Percentiles rank a stretch among this genome's conserved stretches.
These are phyloP conservation scores for Pythium volutum DNA, from an alignment of 352 stramenopile genomes.

Conservation along the genomic window DNA sequence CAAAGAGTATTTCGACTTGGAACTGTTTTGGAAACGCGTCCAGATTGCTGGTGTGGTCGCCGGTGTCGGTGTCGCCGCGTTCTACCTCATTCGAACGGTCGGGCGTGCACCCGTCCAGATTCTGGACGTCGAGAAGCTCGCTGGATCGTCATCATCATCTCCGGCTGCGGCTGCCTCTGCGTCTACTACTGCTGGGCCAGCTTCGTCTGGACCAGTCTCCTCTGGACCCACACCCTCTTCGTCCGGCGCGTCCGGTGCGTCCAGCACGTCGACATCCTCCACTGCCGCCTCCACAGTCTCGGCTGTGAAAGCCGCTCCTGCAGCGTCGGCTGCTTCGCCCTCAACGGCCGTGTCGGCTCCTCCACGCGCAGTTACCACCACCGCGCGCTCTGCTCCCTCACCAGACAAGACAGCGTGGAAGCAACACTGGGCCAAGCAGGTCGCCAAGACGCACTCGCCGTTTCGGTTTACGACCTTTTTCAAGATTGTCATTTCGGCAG, in stretches of 20 bases:
- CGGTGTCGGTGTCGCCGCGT: conserved; percentile 56
- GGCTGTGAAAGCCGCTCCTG: neutral
- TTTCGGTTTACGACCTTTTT: conserved; percentile 73
- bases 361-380: neutral
- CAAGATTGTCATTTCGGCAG: conserved; percentile 69
- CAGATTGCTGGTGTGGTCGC: conserved; percentile 60
- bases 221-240: neutral
- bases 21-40: conserved; percentile 70
- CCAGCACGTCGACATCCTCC: neutral
- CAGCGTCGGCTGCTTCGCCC: neutral
- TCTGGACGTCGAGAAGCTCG: conserved; percentile 23
- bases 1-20: conserved; percentile 71
- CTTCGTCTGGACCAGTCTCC: neutral
- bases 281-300: neutral
- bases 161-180: neutral
- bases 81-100: conserved; percentile 79
- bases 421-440: conserved; percentile 75
- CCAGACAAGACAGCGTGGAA: conserved; percentile 46
- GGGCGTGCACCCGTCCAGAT: conserved; percentile 31
- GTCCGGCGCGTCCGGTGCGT: neutral
- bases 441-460: conserved; percentile 57
- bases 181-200: no score
- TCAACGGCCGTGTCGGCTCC: neutral
- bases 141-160: conserved; percentile 24
- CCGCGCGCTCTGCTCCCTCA: neutral